These are phyloP conservation scores for Euphorbia schlechtendalii DNA, from an alignment of 441 rosid genomes.

Conservation along the genomic window DNA sequence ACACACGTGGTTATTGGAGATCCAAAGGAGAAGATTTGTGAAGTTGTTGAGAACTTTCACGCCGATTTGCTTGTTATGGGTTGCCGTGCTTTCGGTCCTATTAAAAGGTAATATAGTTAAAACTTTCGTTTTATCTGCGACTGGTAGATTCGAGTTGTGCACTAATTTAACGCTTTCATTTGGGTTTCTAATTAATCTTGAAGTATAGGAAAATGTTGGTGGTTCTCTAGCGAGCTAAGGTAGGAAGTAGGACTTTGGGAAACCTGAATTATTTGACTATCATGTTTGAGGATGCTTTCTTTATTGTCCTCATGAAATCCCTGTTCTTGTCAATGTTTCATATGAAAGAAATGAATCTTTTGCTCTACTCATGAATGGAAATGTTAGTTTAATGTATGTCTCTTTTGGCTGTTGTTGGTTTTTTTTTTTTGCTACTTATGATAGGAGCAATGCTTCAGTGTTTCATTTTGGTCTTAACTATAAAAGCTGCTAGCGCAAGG, in stretches of 20 bases:
- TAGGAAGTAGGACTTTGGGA: background rate
- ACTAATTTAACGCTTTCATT: too few relatives aligned
- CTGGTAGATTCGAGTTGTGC: background rate
- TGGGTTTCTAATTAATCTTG: too few relatives aligned
- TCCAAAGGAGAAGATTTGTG: conserved; percentile 81
- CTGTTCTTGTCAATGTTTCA: background rate
- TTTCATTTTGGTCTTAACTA: background rate
- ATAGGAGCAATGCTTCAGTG: background rate
- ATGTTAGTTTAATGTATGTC: background rate
- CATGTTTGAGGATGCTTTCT: background rate
- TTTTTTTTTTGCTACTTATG: background rate
- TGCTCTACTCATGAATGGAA: background rate
- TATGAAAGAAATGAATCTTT: background rate
- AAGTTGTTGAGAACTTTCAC: conserved; percentile 46
- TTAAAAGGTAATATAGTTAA: conserved; percentile 48
- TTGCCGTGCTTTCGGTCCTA: conserved; percentile 64
- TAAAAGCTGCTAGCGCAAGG: background rate
- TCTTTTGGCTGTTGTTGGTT: background rate
- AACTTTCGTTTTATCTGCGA: background rate
- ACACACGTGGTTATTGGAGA: conserved; percentile 72
- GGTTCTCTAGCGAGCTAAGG: background rate
- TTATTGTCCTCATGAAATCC: background rate
- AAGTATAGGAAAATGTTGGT: background rate
- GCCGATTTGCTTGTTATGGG: conserved; percentile 86
- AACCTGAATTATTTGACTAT: background rate